A percentile compares a stretch with the other conserved stretches of the same genome.
Evolutionary conservation across 2,329 filamentous ascomycete genomes (phyloP).

Genomic region (Colletotrichum cuscutae): DNA sequence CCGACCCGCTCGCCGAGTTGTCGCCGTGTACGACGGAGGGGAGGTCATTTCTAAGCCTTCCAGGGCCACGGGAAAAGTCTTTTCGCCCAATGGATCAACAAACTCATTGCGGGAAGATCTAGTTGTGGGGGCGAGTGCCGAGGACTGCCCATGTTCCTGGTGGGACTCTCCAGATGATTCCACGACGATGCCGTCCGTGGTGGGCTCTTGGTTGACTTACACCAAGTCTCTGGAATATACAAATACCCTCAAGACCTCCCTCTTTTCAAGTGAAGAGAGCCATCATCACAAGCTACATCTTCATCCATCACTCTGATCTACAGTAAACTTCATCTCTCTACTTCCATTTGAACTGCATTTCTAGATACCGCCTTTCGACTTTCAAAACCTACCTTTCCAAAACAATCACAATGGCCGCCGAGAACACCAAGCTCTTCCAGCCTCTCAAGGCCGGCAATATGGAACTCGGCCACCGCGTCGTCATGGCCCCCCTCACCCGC

Average conservation of each 20-base stretch:
- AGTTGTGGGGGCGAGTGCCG: constrained; percentile 6
- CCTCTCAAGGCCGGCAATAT: constrained; percentile 53
- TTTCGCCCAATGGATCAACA: constrained; percentile 15
- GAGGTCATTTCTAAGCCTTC: constrained; percentile 18
- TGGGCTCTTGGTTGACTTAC: constrained; percentile 17
- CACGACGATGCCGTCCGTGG: background rate
- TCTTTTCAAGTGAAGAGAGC: constrained; percentile 6
- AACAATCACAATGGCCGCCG: constrained; percentile 25
- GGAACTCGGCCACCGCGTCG: constrained; percentile 55
- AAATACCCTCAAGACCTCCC: constrained; percentile 23
- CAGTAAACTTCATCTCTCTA: background rate
- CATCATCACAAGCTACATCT: background rate
- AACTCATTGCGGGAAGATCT: constrained; percentile 14
- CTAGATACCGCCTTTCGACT: background rate
- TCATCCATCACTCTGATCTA: background rate
- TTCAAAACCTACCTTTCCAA: background rate
- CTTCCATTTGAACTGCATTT: background rate
- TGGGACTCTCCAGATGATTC: constrained; percentile 34
- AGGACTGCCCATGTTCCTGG: background rate
- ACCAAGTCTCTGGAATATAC: background rate
- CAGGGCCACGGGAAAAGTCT: constrained; percentile 8
- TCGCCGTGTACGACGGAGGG: constrained; percentile 21
- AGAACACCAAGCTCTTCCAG: constrained; percentile 50
- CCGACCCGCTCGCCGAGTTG: constrained; percentile 29
- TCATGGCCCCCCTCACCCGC: constrained; percentile 68